Evolutionary conservation across 2,329 filamentous ascomycete species (phyloP).

Genomic region (Apiospora aurea): DNA sequence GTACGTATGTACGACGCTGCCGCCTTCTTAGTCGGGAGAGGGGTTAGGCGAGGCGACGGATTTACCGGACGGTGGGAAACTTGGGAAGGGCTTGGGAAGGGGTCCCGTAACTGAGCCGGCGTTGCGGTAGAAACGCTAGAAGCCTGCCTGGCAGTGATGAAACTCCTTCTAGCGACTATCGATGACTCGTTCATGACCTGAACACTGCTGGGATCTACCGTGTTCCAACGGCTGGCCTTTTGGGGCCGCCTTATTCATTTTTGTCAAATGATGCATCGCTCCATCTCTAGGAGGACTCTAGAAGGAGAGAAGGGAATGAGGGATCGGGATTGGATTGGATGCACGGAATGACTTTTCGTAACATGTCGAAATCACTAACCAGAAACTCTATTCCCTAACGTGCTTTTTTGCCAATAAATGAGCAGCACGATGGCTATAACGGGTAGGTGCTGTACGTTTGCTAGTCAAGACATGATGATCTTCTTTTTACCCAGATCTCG

Average conservation of each 20-base stretch:
- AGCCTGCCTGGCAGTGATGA: constrained; percentile 22
- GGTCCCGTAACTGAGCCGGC: constrained; percentile 21
- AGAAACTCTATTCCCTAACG: background rate
- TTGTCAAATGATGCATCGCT: background rate
- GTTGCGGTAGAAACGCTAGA: constrained; percentile 27
- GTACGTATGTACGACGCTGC: background rate
- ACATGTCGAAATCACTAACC: background rate
- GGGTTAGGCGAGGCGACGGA: background rate
- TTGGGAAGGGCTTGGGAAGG: background rate
- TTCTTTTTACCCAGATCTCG: background rate
- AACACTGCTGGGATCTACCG: constrained; percentile 11
- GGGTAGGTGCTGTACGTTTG: background rate
- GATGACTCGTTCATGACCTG: constrained; percentile 21
- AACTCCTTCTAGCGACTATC: constrained; percentile 14
- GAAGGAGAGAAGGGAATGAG: background rate
- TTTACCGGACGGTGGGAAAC: background rate
- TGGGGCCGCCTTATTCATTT: background rate
- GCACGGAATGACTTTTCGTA: constrained; percentile 7
- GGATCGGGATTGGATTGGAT: background rate
- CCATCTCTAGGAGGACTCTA: background rate
- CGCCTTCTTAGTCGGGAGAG: background rate
- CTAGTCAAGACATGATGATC: constrained; percentile 22
- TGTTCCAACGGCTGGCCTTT: constrained; percentile 11
- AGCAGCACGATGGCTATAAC: background rate
- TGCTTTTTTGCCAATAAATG: background rate